Base-by-base conservation (phyloP, 768 basidiomycete genomes). In the Rhodocollybia butyracea region DNA sequence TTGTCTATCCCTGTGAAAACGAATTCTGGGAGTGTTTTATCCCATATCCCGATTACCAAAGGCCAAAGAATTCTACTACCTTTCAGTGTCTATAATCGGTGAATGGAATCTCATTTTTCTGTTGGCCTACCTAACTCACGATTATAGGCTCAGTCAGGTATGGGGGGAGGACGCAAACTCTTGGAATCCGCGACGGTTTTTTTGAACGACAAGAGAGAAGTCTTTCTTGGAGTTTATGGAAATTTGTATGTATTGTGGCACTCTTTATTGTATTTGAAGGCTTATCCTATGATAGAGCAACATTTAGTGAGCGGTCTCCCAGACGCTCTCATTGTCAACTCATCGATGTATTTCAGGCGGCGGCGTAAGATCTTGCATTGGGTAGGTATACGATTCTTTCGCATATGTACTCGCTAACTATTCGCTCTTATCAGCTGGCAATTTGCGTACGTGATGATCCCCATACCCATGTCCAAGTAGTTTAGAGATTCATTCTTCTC, bases 71-170 rank as follows among this genome's bases (percentile, higher is more conserved):
- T 77, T n/a, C 58, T 70, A 43, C 57, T 67, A 24, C 73, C 71
- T 26, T 57, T 76, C 31, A 64, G 67, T 31, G 71, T 64, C 12
- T 72, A 75, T 57, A 72, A 77, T 54, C 66, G 69, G 76, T 73
- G 5, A 26, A 57, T 54, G 27, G 30, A 36, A 31, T 13, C 15
- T 27, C 26, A 15, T 5, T 43, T 12, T 54, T 32, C 31, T n/a
- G 13, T 11, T 0, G 1, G 8, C 17, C 11, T 21, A 5, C 7
- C 10, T 34, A 29, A n/a, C 22, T 54, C 3, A 4, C 26, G 27
- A 30, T 43, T 24, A 11, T 58, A 61, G 63, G 17, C 63, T 65
- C 50, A 63, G 59, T 52, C 62, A 60, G n/a, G 54, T 72, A 15
- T 75, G 70, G 70, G 74, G 74, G 21, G 62, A 64, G 11, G 72